A percentile compares a stretch with the other conserved stretches of the same genome.
phyloP scores from a whole-genome alignment of 2,329 filamentous ascomycete species.

The Didymella exigua region DNA sequence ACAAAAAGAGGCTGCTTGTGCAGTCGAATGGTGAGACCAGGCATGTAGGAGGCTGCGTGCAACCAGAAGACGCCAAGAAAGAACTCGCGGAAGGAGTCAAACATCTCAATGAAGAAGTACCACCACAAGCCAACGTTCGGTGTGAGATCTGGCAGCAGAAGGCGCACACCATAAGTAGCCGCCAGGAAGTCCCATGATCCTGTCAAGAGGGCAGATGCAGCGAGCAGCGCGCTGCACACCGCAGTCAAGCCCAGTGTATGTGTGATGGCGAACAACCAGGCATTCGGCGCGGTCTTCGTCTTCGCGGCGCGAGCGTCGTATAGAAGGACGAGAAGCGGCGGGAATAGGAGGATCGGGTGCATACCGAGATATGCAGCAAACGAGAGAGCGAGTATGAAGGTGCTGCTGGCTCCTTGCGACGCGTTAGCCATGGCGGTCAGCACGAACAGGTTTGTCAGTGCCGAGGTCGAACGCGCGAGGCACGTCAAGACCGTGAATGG shows the following conservation, averaged over 20 bases:
- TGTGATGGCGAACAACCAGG: constrained; percentile 59
- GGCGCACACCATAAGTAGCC: constrained; percentile 90
- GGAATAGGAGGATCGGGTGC: constrained; percentile 85
- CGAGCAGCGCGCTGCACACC: constrained; percentile 62
- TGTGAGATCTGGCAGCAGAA: constrained; percentile 88
- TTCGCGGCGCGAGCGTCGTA: constrained; percentile 55
- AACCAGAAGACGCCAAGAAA: constrained; percentile 99
- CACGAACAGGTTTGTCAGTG: constrained; percentile 88
- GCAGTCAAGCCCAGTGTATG: constrained; percentile 60
- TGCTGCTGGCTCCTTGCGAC: constrained; percentile 70
- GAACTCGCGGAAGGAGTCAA: constrained; percentile 95
- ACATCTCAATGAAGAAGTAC: constrained; percentile 99
- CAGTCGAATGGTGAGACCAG: constrained; percentile 81
- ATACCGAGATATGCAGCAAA: constrained; percentile 91
- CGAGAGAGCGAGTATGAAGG: constrained; percentile 81
- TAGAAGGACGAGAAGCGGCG: constrained; percentile 79
- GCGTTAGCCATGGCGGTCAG: constrained; percentile 83
- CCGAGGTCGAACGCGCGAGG: constrained; percentile 83
- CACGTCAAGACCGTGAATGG: constrained; percentile 92
- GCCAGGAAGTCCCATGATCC: constrained; percentile 85
- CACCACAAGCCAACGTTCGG: constrained; percentile 98
- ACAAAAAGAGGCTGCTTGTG: constrained; percentile 86
- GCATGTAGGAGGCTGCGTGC: constrained; percentile 88
- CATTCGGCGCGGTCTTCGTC: constrained; percentile 34
- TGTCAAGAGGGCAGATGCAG: constrained; percentile 74